Conservation (phyloP, 2,329 filamentous ascomycete genomes). For the Clonostachys rhizophaga region DNA sequence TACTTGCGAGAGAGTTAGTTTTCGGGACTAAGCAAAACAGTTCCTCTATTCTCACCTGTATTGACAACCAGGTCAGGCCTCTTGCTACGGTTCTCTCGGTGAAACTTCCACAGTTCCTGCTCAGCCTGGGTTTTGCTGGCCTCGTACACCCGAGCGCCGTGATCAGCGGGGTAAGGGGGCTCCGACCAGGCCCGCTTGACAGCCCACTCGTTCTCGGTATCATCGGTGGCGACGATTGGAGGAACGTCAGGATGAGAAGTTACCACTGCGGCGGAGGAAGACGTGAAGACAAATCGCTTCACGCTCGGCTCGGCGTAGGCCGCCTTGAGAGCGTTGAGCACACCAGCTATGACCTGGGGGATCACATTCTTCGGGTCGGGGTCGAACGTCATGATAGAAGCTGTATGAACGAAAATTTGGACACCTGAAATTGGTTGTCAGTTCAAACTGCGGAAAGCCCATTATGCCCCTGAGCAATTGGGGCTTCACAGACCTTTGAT, state of each 20-base stretch:
- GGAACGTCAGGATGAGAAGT: conserved; percentile 7
- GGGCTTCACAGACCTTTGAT: conserved; percentile 12
- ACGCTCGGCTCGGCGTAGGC: conserved; percentile 25
- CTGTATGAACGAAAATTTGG: conserved; percentile 28
- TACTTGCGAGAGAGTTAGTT: conserved; percentile 6
- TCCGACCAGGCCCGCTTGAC: conserved; percentile 24
- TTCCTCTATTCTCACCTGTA: conserved; percentile 2
- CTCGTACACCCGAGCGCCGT: conserved; percentile 16
- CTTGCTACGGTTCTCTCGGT: conserved; percentile 9
- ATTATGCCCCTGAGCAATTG: no score
- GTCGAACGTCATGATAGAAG: conserved; percentile 22
- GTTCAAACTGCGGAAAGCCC: no score
- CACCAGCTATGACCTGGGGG: conserved; percentile 19
- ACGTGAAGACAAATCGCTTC: conserved; percentile 32
- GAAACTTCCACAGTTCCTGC: conserved; percentile 24
- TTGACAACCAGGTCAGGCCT: conserved; percentile 13
- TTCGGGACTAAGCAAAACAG: background rate
- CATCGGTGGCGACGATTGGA: conserved; percentile 10
- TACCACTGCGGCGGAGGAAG: conserved; percentile 17
- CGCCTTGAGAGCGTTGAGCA: conserved; percentile 21
- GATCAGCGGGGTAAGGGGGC: conserved; percentile 18
- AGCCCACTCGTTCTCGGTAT: conserved; percentile 26
- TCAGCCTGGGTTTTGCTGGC: conserved; percentile 28
- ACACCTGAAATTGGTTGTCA: conserved; percentile 5
- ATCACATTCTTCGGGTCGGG: conserved; percentile 32